These are phyloP conservation scores for Dentipellis fragilis DNA, from an alignment of 768 basidiomycete genomes.

Conservation along the genomic window DNA sequence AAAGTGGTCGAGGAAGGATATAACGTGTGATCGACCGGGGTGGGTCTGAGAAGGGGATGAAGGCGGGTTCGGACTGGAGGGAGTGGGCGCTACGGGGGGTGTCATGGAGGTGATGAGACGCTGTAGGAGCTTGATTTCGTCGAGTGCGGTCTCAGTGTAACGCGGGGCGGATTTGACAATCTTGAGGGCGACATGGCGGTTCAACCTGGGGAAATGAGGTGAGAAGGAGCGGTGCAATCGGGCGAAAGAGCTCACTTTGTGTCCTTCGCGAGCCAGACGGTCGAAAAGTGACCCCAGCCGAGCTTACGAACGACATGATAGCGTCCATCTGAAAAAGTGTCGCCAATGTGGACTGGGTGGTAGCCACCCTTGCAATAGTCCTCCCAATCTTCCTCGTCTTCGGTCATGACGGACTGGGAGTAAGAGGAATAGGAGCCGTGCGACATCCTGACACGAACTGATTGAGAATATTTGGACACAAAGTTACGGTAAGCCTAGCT, in stretches of 20 bases:
- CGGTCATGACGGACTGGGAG: constrained; percentile 73
- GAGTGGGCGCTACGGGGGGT: constrained; percentile 38
- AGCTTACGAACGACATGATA: constrained; percentile 92
- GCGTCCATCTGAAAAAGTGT: constrained; percentile 76
- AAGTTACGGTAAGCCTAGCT: constrained; percentile 1
- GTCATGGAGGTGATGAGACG: constrained; percentile 81
- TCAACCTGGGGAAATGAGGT: constrained; percentile 45
- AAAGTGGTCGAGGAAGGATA: constrained; percentile 96
- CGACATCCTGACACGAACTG: constrained; percentile 35
- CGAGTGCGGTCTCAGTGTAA: constrained; percentile 96
- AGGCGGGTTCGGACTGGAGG: constrained; percentile 39
- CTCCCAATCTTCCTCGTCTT: constrained; percentile 91
- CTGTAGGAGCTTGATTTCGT: constrained; percentile 97
- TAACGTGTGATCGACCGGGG: constrained; percentile 88
- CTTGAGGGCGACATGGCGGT: constrained; percentile 96
- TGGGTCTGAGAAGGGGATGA: constrained; percentile 60
- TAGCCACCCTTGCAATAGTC: constrained; percentile 69
- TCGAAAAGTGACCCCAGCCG: constrained; percentile 92
- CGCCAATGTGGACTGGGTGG: constrained; percentile 92
- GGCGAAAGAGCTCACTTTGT: constrained; percentile 44
- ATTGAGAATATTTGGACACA: background rate
- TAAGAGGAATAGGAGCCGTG: constrained; percentile 67
- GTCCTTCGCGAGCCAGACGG: constrained; percentile 85
- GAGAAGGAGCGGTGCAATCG: background rate
- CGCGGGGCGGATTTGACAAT: constrained; percentile 96